These are phyloP conservation scores for Aspergillus funiculosus DNA, from an alignment of 495 filamentous ascomycete genomes.

Conservation along the genomic window DNA sequence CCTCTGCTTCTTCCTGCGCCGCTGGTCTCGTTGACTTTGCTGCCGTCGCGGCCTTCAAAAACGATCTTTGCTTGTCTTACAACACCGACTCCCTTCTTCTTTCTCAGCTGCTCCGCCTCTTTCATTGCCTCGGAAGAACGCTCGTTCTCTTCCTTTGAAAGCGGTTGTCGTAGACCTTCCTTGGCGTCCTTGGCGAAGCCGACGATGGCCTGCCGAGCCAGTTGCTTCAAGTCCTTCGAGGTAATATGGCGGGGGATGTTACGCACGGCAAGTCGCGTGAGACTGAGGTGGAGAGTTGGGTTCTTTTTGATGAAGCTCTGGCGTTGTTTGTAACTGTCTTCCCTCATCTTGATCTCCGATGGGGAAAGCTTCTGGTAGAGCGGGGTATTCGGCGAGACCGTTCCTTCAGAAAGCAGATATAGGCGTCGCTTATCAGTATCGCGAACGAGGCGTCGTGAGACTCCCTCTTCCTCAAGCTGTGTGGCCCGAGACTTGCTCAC, in stretches of 20 bases:
- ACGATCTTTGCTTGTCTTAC: constrained; percentile 95
- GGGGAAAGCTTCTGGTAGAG: constrained; percentile 70
- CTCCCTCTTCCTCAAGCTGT: constrained; percentile 64
- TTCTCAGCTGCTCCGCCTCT: constrained; percentile 68
- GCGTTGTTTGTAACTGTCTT: constrained; percentile 80
- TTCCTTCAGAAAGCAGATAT: constrained; percentile 84
- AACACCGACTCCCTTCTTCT: constrained; percentile 79
- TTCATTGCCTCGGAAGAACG: constrained; percentile 75
- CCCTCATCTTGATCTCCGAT: constrained; percentile 78
- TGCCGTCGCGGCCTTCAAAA: constrained; percentile 77
- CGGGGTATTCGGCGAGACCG: constrained; percentile 62
- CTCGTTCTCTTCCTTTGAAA: constrained; percentile 80
- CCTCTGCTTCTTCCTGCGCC: constrained; percentile 79
- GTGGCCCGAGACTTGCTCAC: constrained; percentile 74
- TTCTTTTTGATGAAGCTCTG: constrained; percentile 86
- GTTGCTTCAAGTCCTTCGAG: constrained; percentile 83
- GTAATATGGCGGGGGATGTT: constrained; percentile 82
- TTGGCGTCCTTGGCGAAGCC: constrained; percentile 91
- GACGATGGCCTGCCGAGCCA: constrained; percentile 84
- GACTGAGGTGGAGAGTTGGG: constrained; percentile 78
- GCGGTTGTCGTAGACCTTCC: constrained; percentile 56
- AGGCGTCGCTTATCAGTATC: constrained; percentile 88
- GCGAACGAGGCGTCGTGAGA: constrained; percentile 55
- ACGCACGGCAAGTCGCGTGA: constrained; percentile 89
- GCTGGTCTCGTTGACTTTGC: constrained; percentile 66